These are phyloP conservation scores for Dictyostelium intermedium DNA, from an alignment of 78 protist genomes.

Conservation along the genomic window DNA sequence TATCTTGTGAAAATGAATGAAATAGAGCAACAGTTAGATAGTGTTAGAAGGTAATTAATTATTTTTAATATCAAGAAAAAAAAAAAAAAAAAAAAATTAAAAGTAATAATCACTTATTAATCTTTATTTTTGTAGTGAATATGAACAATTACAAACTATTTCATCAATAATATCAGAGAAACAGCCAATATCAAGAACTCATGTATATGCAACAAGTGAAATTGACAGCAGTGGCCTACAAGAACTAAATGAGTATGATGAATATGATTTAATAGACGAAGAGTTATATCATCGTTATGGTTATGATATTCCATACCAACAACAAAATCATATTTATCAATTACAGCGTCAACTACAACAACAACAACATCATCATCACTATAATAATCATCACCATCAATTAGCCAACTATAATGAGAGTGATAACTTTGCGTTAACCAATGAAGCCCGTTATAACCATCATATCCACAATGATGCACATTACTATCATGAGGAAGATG, in stretches of 20 bases:
- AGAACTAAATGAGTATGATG: not conserved
- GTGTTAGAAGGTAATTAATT: not conserved
- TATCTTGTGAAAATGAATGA: not conserved
- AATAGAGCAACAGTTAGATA: conserved; percentile 11
- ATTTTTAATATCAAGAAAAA: not conserved
- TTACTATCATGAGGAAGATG: not conserved
- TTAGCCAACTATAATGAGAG: not conserved
- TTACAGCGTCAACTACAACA: not conserved
- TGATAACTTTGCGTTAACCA: not conserved
- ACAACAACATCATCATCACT: not conserved
- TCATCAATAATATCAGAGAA: conserved; percentile 13
- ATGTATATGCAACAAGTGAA: conserved; percentile 10
- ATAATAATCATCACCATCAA: not conserved
- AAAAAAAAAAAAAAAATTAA: not conserved
- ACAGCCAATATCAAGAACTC: not conserved
- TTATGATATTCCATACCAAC: not conserved
- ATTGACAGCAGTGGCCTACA: not conserved
- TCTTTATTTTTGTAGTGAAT: not conserved
- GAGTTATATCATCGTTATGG: not conserved
- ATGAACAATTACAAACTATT: conserved; percentile 7
- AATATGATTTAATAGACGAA: not conserved
- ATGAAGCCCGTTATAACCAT: not conserved
- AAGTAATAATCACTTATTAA: not conserved
- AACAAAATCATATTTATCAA: not conserved
- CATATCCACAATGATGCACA: not conserved